These are phyloP conservation scores for Xylariaceae sp. DNA, from an alignment of 2,329 filamentous ascomycete genomes.

Conservation along the genomic window DNA sequence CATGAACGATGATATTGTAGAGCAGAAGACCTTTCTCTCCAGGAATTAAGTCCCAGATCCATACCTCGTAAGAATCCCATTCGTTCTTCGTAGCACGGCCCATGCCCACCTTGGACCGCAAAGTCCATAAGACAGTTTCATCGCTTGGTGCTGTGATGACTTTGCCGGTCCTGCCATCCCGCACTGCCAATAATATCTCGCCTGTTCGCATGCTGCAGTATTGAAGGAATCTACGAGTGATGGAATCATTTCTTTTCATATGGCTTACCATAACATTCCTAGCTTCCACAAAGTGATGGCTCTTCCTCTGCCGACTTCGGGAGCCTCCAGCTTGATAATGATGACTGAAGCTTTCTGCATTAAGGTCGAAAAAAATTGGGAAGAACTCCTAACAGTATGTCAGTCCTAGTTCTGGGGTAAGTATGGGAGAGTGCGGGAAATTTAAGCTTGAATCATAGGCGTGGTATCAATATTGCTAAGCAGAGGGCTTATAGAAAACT, in stretches of 20 bases:
- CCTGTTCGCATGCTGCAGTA: slow-evolving; percentile 39
- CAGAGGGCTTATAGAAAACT: slow-evolving; percentile 18
- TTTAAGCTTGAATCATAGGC: too few relatives aligned
- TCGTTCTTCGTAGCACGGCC: slow-evolving; percentile 36
- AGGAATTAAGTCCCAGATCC: slow-evolving; percentile 41
- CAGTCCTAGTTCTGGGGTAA: slow-evolving; percentile 6
- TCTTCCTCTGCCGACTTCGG: slow-evolving; percentile 32
- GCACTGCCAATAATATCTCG: slow-evolving; percentile 37
- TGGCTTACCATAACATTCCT: slow-evolving; percentile 42
- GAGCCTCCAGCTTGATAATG: slow-evolving; percentile 32
- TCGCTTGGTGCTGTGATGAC: slow-evolving; percentile 35
- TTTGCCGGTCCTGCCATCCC: slow-evolving; percentile 40
- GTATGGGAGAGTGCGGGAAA: too few relatives aligned
- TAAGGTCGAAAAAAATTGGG: slow-evolving; percentile 36
- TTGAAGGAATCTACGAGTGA: slow-evolving; percentile 41
- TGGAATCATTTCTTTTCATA: slow-evolving; percentile 42
- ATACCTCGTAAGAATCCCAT: slow-evolving; percentile 41
- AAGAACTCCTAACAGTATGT: slow-evolving; percentile 34
- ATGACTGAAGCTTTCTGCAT: slow-evolving; percentile 30
- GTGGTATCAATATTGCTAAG: too few relatives aligned
- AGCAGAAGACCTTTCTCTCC: slow-evolving; percentile 25
- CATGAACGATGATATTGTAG: slow-evolving; percentile 31
- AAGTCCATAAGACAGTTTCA: slow-evolving; percentile 35
- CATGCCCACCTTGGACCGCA: slow-evolving; percentile 33
- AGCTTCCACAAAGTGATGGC: slow-evolving; percentile 36